These are phyloP conservation scores for Fusarium keratoplasticum DNA, from an alignment of 2,329 filamentous ascomycete species.

Conservation along the genomic window DNA sequence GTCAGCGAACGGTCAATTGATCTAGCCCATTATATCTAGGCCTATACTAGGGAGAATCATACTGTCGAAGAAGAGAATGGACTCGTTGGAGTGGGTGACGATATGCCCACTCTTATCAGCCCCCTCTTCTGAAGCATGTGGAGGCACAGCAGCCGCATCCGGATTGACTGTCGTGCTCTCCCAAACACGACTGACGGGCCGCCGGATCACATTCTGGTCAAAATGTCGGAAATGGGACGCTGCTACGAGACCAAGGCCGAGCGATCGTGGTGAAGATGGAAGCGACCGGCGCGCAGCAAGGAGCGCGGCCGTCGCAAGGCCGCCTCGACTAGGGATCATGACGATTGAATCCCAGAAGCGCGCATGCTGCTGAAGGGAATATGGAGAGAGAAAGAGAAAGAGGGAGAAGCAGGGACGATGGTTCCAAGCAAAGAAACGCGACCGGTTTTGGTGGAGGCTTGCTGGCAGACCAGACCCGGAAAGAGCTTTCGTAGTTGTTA, in stretches of 20 bases:
- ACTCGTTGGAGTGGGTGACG: conserved; percentile 78
- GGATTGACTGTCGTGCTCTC: conserved; percentile 40
- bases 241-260: conserved; percentile 18
- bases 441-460: background rate
- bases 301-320: conserved; percentile 37
- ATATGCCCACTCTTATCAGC: conserved; percentile 85
- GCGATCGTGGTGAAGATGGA: conserved; percentile 17
- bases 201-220: conserved; percentile 2
- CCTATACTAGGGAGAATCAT: conserved; percentile 44
- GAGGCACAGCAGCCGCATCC: conserved; percentile 14
- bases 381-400: background rate
- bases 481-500: conserved; percentile 16
- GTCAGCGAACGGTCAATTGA: conserved; percentile 6
- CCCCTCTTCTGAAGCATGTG: conserved; percentile 48
- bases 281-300: conserved; percentile 39
- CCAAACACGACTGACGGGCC: conserved; percentile 37
- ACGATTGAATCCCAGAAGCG: conserved; percentile 11
- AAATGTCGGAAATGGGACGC: conserved; percentile 22
- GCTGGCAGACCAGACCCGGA: conserved; percentile 3
- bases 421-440: background rate
- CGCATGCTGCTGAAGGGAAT: conserved; percentile 17
- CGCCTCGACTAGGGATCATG: conserved; percentile 46
- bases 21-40: background rate
- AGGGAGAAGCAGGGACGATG: background rate
- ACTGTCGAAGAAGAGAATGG: conserved; percentile 92